These are phyloP conservation scores for Ottelia alismoides DNA, from an alignment of 106 monocot genomes.

Conservation along the genomic window DNA sequence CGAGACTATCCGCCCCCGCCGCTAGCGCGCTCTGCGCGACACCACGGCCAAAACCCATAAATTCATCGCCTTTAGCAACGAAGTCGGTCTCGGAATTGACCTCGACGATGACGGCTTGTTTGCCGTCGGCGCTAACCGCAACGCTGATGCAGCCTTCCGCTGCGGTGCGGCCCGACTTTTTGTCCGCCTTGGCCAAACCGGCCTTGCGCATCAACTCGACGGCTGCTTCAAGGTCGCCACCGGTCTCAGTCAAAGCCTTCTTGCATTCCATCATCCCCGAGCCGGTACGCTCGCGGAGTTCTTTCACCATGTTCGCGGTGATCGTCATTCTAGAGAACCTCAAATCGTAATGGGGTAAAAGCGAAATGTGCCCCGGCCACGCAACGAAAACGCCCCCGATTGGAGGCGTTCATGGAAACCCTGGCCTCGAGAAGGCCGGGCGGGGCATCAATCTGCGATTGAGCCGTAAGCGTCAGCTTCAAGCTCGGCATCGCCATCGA, in stretches of 20 bases:
- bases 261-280: not conserved
- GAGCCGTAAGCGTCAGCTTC: not conserved
- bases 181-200: not conserved
- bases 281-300: not conserved
- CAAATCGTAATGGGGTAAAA: not conserved
- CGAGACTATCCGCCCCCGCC: too few species aligned
- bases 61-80: too few species aligned
- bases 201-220: not conserved
- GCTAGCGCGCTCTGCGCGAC: too few species aligned
- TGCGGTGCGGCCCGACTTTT: too few species aligned
- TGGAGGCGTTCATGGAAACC: not conserved
- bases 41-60: too few species aligned
- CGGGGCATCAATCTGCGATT: not conserved
- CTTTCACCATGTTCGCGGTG: not conserved
- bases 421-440: not conserved
- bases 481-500: not conserved
- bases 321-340: not conserved
- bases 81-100: too few species aligned
- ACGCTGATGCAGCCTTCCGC: too few species aligned
- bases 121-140: too few species aligned
- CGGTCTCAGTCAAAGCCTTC: not conserved
- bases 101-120: too few species aligned
- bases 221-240: not conserved
- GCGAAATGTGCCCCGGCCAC: not conserved
- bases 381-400: too few species aligned